Conservation (phyloP, 805 yeast species). For the Lipomyces yamanashiensis region DNA sequence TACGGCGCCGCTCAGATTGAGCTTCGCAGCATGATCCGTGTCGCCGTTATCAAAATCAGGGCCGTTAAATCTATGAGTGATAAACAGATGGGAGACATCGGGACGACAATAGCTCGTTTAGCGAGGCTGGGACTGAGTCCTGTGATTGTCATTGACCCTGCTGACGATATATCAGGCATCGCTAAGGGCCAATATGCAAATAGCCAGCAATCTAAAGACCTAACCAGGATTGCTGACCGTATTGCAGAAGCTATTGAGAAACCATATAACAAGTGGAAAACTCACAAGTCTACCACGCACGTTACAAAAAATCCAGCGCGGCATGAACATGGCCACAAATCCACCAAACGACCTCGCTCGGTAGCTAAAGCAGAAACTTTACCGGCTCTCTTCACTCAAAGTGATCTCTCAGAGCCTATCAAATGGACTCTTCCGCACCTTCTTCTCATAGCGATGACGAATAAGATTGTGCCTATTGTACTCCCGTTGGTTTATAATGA, state of each 20-base stretch:
- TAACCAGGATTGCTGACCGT: conserved; percentile 14
- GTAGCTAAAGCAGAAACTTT: conserved; percentile 18
- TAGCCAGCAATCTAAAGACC: conserved; percentile 14
- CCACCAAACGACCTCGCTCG: not conserved
- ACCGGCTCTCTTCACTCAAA: conserved; percentile 24
- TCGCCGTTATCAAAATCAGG: conserved; percentile 62
- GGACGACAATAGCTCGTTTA: conserved; percentile 60
- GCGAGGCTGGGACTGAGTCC: conserved; percentile 75
- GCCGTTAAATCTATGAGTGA: conserved; percentile 46
- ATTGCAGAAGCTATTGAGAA: conserved; percentile 18
- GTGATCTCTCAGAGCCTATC: not conserved
- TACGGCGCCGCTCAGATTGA: conserved; percentile 43
- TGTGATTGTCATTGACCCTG: conserved; percentile 61
- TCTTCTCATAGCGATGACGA: conserved; percentile 51
- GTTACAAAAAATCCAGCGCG: not conserved
- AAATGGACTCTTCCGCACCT: conserved; percentile 35
- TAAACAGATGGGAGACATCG: conserved; percentile 53
- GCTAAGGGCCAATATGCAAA: conserved; percentile 15
- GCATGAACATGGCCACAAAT: not conserved
- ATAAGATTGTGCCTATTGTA: conserved; percentile 55
- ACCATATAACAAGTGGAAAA: conserved; percentile 3
- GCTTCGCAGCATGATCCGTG: conserved; percentile 45
- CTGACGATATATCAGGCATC: conserved; percentile 32
- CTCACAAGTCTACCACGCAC: not conserved
- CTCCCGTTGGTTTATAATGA: conserved; percentile 73